Evolutionary conservation across 2,329 filamentous ascomycete genomes (phyloP).

Genomic region (Ceratocystis alfenasii): DNA sequence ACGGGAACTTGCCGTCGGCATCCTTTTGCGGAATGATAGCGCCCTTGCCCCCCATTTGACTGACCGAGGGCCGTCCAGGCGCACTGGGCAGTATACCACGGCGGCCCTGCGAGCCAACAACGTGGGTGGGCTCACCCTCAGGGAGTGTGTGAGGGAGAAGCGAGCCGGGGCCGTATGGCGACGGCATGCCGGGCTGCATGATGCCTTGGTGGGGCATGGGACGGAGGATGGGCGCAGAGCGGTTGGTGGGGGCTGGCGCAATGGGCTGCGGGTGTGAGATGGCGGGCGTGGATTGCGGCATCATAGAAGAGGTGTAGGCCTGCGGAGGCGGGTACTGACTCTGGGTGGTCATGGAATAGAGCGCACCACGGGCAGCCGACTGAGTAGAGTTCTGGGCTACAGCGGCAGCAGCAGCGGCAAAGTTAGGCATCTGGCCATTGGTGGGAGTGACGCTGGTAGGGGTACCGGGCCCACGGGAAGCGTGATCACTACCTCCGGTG

Average conservation of each 20-base stretch:
- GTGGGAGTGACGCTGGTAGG: slow-evolving; percentile 20
- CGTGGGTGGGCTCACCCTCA: slow-evolving; percentile 64
- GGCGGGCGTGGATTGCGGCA: slow-evolving; percentile 54
- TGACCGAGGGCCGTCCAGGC: slow-evolving; percentile 62
- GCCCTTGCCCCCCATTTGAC: slow-evolving; percentile 59
- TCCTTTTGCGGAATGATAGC: slow-evolving; percentile 86
- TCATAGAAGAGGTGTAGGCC: slow-evolving; percentile 49
- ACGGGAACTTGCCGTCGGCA: slow-evolving; percentile 94
- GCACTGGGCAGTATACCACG: slow-evolving; percentile 85
- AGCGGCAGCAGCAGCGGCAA: slow-evolving; percentile 19
- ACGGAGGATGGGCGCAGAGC: slow-evolving; percentile 48
- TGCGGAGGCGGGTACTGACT: slow-evolving; percentile 44
- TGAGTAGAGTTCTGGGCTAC: slow-evolving; percentile 35
- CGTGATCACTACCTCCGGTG: slow-evolving; percentile 15
- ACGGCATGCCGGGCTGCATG: slow-evolving; percentile 39
- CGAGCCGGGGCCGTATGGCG: slow-evolving; percentile 45
- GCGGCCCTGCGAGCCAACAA: slow-evolving; percentile 87
- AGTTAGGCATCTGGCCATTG: slow-evolving; percentile 22
- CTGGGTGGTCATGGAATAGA: slow-evolving; percentile 40
- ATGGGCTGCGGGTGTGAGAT: slow-evolving; percentile 64
- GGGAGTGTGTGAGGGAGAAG: slow-evolving; percentile 42
- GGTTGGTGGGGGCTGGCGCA: slow-evolving; percentile 54
- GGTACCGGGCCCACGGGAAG: slow-evolving; percentile 20
- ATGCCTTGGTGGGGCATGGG: slow-evolving; percentile 60
- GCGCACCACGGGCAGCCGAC: slow-evolving; percentile 36